Base-by-base conservation (phyloP, 768 basidiomycete genomes). In the Tricholomella constricta region DNA sequence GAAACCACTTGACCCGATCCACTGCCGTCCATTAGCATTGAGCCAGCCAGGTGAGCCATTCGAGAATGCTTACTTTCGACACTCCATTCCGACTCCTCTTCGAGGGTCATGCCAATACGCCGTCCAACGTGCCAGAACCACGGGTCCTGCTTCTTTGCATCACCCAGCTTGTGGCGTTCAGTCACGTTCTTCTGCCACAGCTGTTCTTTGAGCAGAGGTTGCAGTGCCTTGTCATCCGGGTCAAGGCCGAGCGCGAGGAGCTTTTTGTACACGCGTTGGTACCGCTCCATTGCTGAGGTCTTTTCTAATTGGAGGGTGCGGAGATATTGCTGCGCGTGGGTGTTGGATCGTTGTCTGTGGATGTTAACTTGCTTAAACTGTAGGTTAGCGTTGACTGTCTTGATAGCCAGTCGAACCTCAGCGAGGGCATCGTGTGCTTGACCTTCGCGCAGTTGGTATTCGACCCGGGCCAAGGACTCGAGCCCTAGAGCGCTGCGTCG, bases 361-460 rank as follows among this genome's bases (percentile, higher is more conserved):
- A 68, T 53, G 17, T 61, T 48, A 11, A 50, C 36, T 26, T 56
- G 55, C 59, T 65, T 65, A 56, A 61, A 61, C 14, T 49, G 26
- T 10, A 62, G 12, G 43, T 62, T 66, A 31, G 52, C 51, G 32
- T 62, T 62, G 32, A 51, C 61, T 23, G 56, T 58, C 32, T 61
- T 55, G 38, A 67, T 63, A 5, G 58, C 56, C 26, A 58, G 36
- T 11, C 62, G 58, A 45, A 68, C 32, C 10, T 59, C 49, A 15
- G 60, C 51, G 23, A 68, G 64, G 15, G 59, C 56, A 55, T 68
- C 65, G 46, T 66, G 58, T 11, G 65, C 67, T 50, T 66, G 67
- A 9, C 65, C 65, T 60, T 66, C 59, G 9, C 61, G 59, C 1
- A 68, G 54, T 12, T 51, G 26, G 36, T 60, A 57, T 50, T 68